phyloP scores from a whole-genome alignment of 208 protist species.

The Leptomonas pyrrhocoris region DNA sequence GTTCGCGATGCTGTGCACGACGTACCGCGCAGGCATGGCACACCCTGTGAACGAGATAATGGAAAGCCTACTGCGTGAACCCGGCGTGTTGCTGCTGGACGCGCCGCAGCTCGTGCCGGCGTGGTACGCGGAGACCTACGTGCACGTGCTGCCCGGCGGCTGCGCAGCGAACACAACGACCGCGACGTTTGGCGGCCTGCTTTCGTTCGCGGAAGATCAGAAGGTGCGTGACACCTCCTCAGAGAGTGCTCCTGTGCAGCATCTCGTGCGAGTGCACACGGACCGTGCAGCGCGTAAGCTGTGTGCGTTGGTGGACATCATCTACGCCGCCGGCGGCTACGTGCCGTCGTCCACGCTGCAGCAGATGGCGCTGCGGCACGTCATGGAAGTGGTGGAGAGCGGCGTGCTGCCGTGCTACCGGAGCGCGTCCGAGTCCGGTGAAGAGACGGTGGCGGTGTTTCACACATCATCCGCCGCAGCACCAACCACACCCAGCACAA shows the following conservation, averaged over 20 bases:
- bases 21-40: constrained; percentile 57
- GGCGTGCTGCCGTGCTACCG: constrained; percentile 49
- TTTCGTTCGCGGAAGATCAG: constrained; percentile 25
- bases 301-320: constrained; percentile 43
- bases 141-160: constrained; percentile 17
- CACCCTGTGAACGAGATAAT: constrained; percentile 52
- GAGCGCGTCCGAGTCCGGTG: constrained; percentile 17
- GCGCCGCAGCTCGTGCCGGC: constrained; percentile 45
- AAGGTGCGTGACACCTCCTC: neutral
- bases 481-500: neutral
- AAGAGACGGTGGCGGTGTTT: constrained; percentile 21
- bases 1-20: constrained; percentile 52
- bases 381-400: constrained; percentile 54
- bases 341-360: constrained; percentile 46
- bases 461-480: neutral
- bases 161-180: constrained; percentile 22
- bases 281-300: constrained; percentile 40
- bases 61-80: constrained; percentile 51
- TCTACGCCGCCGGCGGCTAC: constrained; percentile 48
- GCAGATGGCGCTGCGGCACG: constrained; percentile 51
- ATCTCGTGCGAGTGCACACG: constrained; percentile 20
- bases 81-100: constrained; percentile 50
- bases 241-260: neutral
- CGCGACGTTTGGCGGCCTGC: constrained; percentile 13
- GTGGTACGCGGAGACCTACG: constrained; percentile 25